These are phyloP conservation scores for Quercus variabilis DNA, from an alignment of 306 rosid genomes.

Conservation along the genomic window DNA sequence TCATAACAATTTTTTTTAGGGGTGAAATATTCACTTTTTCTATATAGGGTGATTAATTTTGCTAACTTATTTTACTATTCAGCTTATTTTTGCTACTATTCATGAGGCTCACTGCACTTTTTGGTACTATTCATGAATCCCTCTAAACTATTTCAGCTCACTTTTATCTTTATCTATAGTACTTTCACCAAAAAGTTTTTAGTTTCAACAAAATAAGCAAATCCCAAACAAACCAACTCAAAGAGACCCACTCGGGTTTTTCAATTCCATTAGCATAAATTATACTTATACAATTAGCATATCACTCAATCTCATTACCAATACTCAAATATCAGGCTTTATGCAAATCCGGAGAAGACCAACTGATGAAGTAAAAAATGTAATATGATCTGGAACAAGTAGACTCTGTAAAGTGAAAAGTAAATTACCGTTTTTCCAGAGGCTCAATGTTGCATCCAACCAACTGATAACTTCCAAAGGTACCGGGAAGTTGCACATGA, in stretches of 20 bases:
- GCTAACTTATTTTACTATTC: too few relatives aligned
- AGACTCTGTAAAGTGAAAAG: not conserved
- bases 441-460: conserved; percentile 65
- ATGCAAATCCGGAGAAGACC: not conserved
- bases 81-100: too few relatives aligned
- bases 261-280: not conserved
- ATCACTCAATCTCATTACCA: not conserved
- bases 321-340: not conserved
- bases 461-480: conserved; percentile 64
- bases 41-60: not conserved
- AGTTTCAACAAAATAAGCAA: too few relatives aligned
- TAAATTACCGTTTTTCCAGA: conserved; percentile 48
- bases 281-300: not conserved
- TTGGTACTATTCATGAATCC: fast-evolving
- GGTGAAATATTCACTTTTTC: not conserved
- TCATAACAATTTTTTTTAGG: not conserved
- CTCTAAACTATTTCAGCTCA: too few relatives aligned
- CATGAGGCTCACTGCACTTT: too few relatives aligned
- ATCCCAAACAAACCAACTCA: not conserved
- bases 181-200: too few relatives aligned
- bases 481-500: conserved; percentile 62
- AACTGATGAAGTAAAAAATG: not conserved
- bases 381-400: not conserved
- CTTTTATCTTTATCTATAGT: too few relatives aligned
- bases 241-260: not conserved